A percentile compares a stretch with the other conserved stretches of the same genome.
Conservation (phyloP, 164 flowering plant genomes). For the Magnolia sinica region DNA sequence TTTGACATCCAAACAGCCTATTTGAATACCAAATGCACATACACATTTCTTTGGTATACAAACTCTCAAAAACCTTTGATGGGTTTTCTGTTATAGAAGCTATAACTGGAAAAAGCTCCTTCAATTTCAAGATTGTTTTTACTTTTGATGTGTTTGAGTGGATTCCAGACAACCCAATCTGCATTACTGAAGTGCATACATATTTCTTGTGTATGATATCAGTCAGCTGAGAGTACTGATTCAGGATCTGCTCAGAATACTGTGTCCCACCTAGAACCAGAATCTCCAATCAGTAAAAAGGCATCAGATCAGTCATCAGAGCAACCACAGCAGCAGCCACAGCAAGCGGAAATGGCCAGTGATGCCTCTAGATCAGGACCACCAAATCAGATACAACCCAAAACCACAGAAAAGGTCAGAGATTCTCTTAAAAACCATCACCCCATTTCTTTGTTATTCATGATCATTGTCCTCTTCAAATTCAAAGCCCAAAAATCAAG, state of each 20-base stretch:
- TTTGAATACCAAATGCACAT: no score
- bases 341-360: conserved; percentile 42
- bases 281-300: conserved; percentile 46
- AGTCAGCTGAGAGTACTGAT: conserved; percentile 69
- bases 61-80: no score
- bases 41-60: no score
- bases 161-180: no score
- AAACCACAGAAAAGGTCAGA: conserved; percentile 63
- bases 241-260: conserved; percentile 69
- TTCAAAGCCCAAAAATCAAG: neutral
- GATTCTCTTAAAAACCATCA: neutral
- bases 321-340: conserved; percentile 24
- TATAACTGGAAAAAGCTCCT: no score
- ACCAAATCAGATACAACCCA: conserved; percentile 27
- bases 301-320: conserved; percentile 25
- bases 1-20: no score
- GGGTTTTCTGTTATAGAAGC: no score
- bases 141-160: no score
- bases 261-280: conserved; percentile 49
- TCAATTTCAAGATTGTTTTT: no score
- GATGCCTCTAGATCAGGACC: conserved; percentile 39
- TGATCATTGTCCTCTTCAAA: neutral
- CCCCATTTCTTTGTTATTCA: neutral
- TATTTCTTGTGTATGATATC: conserved; percentile 24
- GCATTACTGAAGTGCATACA: neutral